A percentile compares a stretch with the other conserved stretches of the same genome.
These are phyloP conservation scores for Sisymbrium irio DNA, from an alignment of 345 rosid species.

Conservation along the genomic window DNA sequence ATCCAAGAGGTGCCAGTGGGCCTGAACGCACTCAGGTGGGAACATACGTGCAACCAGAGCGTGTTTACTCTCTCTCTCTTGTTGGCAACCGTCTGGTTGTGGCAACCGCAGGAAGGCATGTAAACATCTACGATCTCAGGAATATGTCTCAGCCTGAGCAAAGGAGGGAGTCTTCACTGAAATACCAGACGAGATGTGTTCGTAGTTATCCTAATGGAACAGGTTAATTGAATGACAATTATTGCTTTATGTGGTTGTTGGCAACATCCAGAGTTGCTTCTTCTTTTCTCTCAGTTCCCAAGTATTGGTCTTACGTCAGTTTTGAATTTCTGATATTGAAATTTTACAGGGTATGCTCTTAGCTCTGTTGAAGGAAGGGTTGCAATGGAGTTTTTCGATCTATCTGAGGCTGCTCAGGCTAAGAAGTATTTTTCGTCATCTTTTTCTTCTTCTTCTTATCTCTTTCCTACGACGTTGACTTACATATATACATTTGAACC, in stretches of 20 bases:
- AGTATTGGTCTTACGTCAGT: background rate
- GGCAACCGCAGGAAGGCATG: constrained; percentile 98
- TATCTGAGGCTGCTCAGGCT: constrained; percentile 90
- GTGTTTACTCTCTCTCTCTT: constrained; percentile 93
- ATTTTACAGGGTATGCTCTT: constrained; percentile 89
- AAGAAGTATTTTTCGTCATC: constrained; percentile 62
- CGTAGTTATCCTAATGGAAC: constrained; percentile 98
- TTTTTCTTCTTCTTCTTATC: background rate
- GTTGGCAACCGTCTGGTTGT: constrained; percentile 94
- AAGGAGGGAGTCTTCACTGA: constrained; percentile 91
- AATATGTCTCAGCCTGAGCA: constrained; percentile 99
- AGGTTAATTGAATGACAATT: constrained; percentile 42
- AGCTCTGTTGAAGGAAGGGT: constrained; percentile 99
- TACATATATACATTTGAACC: background rate
- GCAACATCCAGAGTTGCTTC: background rate
- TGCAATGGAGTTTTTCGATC: constrained; percentile 97
- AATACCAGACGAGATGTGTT: constrained; percentile 96
- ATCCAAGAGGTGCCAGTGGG: constrained; percentile 99
- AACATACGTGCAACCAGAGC: constrained; percentile 88
- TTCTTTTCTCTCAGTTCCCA: background rate
- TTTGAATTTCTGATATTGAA: background rate
- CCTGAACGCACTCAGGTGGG: constrained; percentile 92
- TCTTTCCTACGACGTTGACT: background rate
- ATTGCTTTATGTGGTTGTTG: background rate
- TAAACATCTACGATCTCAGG: constrained; percentile 88